These are phyloP conservation scores for Alternaria brassicicola DNA, from an alignment of 2,329 filamentous ascomycete species.

Conservation along the genomic window DNA sequence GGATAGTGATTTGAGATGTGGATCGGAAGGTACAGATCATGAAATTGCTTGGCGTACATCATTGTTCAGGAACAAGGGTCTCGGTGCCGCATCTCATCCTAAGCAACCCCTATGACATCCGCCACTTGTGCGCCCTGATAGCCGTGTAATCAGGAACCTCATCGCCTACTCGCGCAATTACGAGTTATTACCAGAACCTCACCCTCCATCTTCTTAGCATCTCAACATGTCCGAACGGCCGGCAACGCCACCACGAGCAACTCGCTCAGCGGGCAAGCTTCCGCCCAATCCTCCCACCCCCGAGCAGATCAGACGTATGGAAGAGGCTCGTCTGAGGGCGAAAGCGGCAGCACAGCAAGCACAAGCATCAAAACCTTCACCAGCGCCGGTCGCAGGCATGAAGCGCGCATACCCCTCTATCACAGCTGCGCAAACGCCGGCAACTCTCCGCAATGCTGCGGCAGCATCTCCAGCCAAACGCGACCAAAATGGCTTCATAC, in stretches of 20 bases:
- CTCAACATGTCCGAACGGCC: constrained; percentile 50
- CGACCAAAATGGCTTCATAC: constrained; percentile 47
- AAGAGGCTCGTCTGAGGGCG: constrained; percentile 84
- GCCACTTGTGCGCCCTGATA: constrained; percentile 17
- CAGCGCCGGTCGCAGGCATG: constrained; percentile 57
- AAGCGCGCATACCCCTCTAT: constrained; percentile 76
- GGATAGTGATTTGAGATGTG: constrained; percentile 13
- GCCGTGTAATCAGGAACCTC: neutral
- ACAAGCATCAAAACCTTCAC: constrained; percentile 31
- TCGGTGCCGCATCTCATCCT: constrained; percentile 13
- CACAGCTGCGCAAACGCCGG: constrained; percentile 59
- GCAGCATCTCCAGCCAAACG: constrained; percentile 53
- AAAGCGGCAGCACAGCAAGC: constrained; percentile 73
- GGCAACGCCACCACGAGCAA: constrained; percentile 56
- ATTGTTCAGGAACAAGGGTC: constrained; percentile 36
- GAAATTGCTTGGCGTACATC: constrained; percentile 40
- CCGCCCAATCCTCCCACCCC: constrained; percentile 61
- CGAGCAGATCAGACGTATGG: constrained; percentile 67
- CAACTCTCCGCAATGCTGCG: constrained; percentile 68
- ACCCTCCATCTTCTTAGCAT: neutral
- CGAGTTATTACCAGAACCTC: neutral
- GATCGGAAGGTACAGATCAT: constrained; percentile 21
- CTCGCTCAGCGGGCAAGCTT: constrained; percentile 47
- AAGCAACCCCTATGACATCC: constrained; percentile 10
- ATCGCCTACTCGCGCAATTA: neutral